Evolutionary conservation across 306 rosid species (phyloP), one percentile per base, ranked within the genome.

Genomic region (Coriaria nepalensis): DNA sequence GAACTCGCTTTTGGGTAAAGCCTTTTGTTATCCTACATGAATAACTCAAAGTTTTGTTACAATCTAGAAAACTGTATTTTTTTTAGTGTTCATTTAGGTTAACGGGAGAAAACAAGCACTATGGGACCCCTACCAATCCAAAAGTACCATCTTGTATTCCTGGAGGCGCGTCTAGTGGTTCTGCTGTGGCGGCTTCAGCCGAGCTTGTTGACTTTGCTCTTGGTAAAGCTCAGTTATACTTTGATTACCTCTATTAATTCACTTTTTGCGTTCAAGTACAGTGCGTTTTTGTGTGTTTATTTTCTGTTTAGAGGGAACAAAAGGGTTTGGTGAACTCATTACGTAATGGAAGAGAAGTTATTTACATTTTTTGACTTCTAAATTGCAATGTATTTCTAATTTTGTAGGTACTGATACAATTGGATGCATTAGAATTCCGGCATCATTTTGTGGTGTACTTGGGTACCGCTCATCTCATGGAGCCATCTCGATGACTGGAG

Each of bases 381-480:
- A 64, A 55, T 60, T 13, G 45, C 43, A 13, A 45, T 43, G 40
- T 40, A 58, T 10, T 62, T 53, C 10, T 52, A 32, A 36, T 47
- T 60, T 49, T 70, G 52, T 53, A 86, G 95, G 95, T 53, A 78
- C 73, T 59, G 95, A 86, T 74, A 81, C 95, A 6, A 73, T 73
- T 14, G 95, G 95, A 50, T 68, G 93, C 60, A 76, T 86, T 55
- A 82, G 95, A 70, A 74, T 74, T 54, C 81, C 95, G 38, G 88
- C 93, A 46, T 71, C 93, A 47, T 77, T 86, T 52, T 81, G 93
- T 76, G 77, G 93, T 65, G 54, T 81, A 61, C 51, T 86, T 72
- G 88, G 88, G 45, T 86, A 62, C 59, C 81, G 95, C 37, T 79
- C 95, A 9, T 81, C 95, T 46, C 86, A 81, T 42, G 95, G 95